These are phyloP conservation scores for Globisporangium polare DNA, from an alignment of 352 stramenopile genomes.

Conservation along the genomic window DNA sequence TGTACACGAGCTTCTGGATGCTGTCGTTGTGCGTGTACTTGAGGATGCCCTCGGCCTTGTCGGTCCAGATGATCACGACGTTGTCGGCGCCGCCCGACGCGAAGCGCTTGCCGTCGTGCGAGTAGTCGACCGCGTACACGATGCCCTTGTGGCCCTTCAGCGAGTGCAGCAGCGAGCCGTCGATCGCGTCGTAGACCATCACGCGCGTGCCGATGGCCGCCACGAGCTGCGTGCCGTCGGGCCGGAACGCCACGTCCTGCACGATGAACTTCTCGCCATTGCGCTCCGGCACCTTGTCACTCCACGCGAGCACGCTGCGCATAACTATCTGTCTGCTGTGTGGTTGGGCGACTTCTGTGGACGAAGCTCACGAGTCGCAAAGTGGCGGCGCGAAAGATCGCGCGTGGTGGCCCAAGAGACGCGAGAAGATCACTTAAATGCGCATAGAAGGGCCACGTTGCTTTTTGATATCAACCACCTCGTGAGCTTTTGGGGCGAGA, in stretches of 20 bases:
- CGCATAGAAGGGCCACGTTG: slow-evolving; percentile 1
- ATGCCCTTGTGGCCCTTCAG: slow-evolving; percentile 90
- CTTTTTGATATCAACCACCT: not conserved
- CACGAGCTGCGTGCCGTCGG: slow-evolving; percentile 87
- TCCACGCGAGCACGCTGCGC: slow-evolving; percentile 78
- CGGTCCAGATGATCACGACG: slow-evolving; percentile 96
- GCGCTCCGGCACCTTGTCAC: slow-evolving; percentile 83
- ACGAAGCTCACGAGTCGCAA: not conserved
- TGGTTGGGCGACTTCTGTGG: not conserved
- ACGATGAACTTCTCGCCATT: slow-evolving; percentile 86
- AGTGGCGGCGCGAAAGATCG: slow-evolving; percentile 41
- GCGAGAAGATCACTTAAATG: slow-evolving; percentile 14
- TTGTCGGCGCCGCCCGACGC: slow-evolving; percentile 92
- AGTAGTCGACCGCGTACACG: slow-evolving; percentile 92
- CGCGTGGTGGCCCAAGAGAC: slow-evolving; percentile 20
- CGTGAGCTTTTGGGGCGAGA: not conserved
- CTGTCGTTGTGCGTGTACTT: slow-evolving; percentile 96
- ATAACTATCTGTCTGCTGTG: slow-evolving; percentile 29
- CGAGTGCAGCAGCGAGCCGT: slow-evolving; percentile 89
- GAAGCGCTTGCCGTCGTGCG: slow-evolving; percentile 90
- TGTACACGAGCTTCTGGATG: slow-evolving; percentile 92
- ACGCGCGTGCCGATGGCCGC: slow-evolving; percentile 90
- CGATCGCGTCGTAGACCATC: slow-evolving; percentile 89
- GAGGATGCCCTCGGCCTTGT: slow-evolving; percentile 92
- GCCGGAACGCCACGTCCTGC: slow-evolving; percentile 89